Percentiles rank a stretch among this genome's conserved stretches.
phyloP scores from a whole-genome alignment of 306 rosid genomes.

The Acacia crassicarpa region DNA sequence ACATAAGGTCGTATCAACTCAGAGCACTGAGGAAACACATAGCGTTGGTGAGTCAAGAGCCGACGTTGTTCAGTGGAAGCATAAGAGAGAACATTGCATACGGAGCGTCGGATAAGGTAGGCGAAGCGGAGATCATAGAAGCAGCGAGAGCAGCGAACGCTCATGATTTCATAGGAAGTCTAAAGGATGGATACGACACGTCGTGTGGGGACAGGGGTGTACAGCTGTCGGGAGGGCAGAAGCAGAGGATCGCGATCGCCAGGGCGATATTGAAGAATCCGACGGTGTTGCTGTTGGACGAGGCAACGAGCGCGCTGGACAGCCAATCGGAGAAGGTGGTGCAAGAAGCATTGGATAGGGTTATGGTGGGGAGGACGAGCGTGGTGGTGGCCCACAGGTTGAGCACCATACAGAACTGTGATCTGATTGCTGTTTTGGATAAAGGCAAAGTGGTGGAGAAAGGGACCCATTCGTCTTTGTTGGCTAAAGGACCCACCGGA shows the following conservation, averaged over 20 bases:
- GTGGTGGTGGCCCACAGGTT: constrained; percentile 58
- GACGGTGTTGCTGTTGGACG: constrained; percentile 44
- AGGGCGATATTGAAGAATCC: constrained; percentile 56
- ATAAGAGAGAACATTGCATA: constrained; percentile 56
- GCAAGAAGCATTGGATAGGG: constrained; percentile 44
- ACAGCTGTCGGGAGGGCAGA: constrained; percentile 61
- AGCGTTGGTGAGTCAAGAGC: constrained; percentile 68
- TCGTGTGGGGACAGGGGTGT: constrained; percentile 49
- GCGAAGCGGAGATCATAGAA: constrained; percentile 46
- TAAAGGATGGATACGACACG: constrained; percentile 51
- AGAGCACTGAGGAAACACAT: constrained; percentile 48
- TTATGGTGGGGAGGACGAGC: constrained; percentile 54
- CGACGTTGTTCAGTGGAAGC: constrained; percentile 51
- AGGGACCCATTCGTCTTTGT: constrained; percentile 44
- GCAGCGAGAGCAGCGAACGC: constrained; percentile 58
- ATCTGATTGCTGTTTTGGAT: constrained; percentile 43
- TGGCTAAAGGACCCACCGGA: constrained; percentile 46
- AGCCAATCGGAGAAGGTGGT: constrained; percentile 47
- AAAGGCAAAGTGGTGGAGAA: constrained; percentile 51
- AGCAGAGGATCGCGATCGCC: constrained; percentile 62
- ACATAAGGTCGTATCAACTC: constrained; percentile 40
- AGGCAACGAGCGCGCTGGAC: constrained; percentile 65
- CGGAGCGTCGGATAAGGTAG: constrained; percentile 17
- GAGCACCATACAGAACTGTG: constrained; percentile 52
- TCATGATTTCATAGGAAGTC: constrained; percentile 43